phyloP scores from a whole-genome alignment of 2,329 filamentous ascomycete species.

The Pestalotiopsis sp. region DNA sequence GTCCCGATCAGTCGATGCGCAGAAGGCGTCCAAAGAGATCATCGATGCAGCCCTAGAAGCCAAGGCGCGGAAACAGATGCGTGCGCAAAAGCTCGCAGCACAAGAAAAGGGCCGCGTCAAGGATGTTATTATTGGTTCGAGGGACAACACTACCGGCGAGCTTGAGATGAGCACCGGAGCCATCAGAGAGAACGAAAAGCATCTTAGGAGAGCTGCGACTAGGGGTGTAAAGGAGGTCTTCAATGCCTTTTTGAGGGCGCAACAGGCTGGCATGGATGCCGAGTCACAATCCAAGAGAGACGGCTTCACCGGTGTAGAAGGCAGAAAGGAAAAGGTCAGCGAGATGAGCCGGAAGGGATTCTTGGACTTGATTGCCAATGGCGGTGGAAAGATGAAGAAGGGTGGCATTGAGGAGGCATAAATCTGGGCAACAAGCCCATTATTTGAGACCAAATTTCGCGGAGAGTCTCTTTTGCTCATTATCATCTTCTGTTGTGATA shows the following conservation, averaged over 20 bases:
- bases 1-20: constrained; percentile 76
- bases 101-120: constrained; percentile 86
- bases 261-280: constrained; percentile 84
- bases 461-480: background rate
- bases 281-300: constrained; percentile 70
- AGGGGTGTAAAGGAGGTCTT: constrained; percentile 95
- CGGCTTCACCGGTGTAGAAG: constrained; percentile 76
- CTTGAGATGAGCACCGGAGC: constrained; percentile 52
- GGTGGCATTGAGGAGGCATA: constrained; percentile 58
- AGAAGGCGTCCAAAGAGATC: constrained; percentile 71
- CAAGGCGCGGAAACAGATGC: constrained; percentile 77
- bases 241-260: constrained; percentile 90
- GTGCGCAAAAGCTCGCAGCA: constrained; percentile 78
- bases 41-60: constrained; percentile 79
- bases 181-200: constrained; percentile 73
- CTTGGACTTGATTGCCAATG: constrained; percentile 80
- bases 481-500: background rate
- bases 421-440: background rate
- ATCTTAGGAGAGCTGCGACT: constrained; percentile 84
- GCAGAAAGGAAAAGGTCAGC: constrained; percentile 84
- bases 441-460: background rate
- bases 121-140: constrained; percentile 74
- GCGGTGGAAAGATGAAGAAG: constrained; percentile 63
- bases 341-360: constrained; percentile 99
- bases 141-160: constrained; percentile 52